Conservation (phyloP, 2,329 filamentous ascomycete genomes). For the Monosporascus sp. region DNA sequence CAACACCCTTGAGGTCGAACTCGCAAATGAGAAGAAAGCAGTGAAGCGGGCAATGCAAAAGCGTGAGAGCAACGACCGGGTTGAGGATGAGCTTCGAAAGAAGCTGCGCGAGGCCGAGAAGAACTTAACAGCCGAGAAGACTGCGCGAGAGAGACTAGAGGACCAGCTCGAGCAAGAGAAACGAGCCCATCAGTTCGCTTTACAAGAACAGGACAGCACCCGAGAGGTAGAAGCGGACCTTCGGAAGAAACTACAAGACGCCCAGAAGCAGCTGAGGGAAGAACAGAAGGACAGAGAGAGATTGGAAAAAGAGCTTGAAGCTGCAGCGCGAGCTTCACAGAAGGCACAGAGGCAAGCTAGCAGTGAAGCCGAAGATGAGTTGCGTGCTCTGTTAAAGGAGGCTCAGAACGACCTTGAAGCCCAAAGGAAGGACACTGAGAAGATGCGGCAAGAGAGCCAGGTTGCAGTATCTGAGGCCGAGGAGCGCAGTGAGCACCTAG, state of each 20-base stretch:
- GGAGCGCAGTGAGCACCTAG: conserved; percentile 57
- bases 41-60: conserved; percentile 49
- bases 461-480: conserved; percentile 57
- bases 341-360: conserved; percentile 19
- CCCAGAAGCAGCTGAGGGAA: conserved; percentile 23
- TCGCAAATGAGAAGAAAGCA: conserved; percentile 76
- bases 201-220: conserved; percentile 26
- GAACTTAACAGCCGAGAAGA: conserved; percentile 23
- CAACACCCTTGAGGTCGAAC: conserved; percentile 69
- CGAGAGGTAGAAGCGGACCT: conserved; percentile 27
- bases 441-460: conserved; percentile 39
- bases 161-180: conserved; percentile 28
- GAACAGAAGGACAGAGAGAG: conserved; percentile 27
- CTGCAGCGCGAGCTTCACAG: conserved; percentile 23
- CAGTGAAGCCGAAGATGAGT: conserved; percentile 19
- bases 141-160: conserved; percentile 27
- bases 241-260: conserved; percentile 27
- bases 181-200: conserved; percentile 21
- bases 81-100: conserved; percentile 38
- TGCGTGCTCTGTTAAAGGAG: conserved; percentile 26
- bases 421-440: conserved; percentile 43
- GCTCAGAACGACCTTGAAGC: conserved; percentile 25
- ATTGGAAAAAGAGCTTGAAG: conserved; percentile 29
- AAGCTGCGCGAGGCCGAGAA: conserved; percentile 32
- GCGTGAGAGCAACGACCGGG: conserved; percentile 36